Evolutionary conservation across 441 rosid genomes (phyloP).

Genomic region (Adansonia grandidieri): DNA sequence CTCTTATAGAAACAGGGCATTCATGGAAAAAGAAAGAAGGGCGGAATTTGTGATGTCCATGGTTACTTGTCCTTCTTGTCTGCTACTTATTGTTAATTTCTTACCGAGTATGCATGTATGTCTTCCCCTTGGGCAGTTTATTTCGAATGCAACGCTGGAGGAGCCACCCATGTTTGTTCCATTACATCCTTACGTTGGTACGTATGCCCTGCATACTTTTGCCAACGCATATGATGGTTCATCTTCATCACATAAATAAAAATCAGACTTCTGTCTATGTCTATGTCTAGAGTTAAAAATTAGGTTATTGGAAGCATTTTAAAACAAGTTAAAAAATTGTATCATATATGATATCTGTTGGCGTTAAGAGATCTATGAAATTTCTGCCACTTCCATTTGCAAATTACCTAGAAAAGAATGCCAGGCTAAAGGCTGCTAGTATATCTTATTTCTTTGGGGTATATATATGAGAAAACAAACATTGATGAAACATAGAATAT

Average conservation of each 20-base stretch:
- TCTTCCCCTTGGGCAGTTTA: constrained; percentile 43
- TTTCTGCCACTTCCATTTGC: background rate
- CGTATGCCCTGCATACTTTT: background rate
- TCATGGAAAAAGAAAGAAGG: background rate
- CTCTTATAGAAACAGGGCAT: background rate
- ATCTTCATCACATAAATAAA: background rate
- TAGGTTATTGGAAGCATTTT: background rate
- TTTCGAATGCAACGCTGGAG: constrained; percentile 52
- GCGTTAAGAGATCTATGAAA: background rate
- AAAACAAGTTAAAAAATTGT: background rate
- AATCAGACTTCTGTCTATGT: background rate
- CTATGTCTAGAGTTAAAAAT: background rate
- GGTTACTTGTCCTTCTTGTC: background rate
- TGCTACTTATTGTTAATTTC: background rate
- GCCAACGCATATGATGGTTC: background rate
- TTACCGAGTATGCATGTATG: background rate
- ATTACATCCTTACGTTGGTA: constrained; percentile 54
- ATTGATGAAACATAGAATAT: too few species aligned
- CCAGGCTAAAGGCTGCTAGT: too few species aligned
- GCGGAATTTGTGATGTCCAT: background rate
- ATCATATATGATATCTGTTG: background rate
- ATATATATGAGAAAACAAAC: too few species aligned
- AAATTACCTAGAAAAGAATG: background rate
- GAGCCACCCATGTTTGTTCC: constrained; percentile 58
- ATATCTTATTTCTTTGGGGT: background rate